A percentile compares a stretch with the other conserved stretches of the same genome.
Conservation (phyloP, 305 asterid species). For the Fraxinus nigra region DNA sequence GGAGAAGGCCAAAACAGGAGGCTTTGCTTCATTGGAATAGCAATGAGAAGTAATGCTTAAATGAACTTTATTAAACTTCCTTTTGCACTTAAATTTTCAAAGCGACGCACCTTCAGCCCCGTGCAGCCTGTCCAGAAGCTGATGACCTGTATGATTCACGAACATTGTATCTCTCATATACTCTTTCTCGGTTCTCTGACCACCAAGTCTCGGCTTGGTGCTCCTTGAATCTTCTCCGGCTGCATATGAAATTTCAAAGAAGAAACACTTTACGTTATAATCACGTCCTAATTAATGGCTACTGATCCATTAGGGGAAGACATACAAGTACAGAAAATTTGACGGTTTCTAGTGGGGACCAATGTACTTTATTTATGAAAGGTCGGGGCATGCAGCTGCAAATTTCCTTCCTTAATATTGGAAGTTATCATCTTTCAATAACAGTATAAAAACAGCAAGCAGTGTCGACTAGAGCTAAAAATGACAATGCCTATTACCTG, state of each 20-base stretch:
- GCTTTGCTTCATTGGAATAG: constrained; percentile 29
- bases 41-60: constrained; percentile 25
- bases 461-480: constrained; percentile 20
- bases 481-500: constrained; percentile 50
- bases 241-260: constrained; percentile 27
- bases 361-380: not conserved
- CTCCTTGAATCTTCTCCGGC: constrained; percentile 96
- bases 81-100: constrained; percentile 48
- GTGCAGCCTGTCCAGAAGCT: constrained; percentile 60
- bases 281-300: not conserved
- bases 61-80: constrained; percentile 6
- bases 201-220: constrained; percentile 99
- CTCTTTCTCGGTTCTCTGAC: constrained; percentile 94
- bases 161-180: constrained; percentile 80
- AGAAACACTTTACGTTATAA: not conserved
- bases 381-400: not conserved
- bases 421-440: not conserved
- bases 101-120: constrained; percentile 59
- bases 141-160: constrained; percentile 87
- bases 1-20: constrained; percentile 28
- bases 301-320: not conserved
- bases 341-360: not conserved
- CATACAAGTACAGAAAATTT: not conserved
- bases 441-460: not conserved
- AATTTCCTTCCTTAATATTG: not conserved